Evolutionary conservation across 306 rosid genomes (phyloP).

Genomic region (Sicyos baderoa): DNA sequence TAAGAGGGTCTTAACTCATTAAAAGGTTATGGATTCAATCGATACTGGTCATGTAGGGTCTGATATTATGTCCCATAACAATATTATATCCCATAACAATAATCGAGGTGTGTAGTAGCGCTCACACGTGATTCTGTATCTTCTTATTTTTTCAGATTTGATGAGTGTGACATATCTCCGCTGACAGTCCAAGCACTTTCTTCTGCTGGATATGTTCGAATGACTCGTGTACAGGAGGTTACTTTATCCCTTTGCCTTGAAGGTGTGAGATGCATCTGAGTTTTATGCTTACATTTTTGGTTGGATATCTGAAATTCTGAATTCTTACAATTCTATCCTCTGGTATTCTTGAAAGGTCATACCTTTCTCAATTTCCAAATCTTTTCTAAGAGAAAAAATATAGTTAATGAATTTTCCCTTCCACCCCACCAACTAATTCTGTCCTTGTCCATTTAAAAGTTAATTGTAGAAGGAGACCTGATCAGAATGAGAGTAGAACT

Average conservation of each 20-base stretch:
- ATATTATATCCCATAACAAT: too few species aligned
- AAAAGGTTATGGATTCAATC: too few species aligned
- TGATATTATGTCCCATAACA: too few species aligned
- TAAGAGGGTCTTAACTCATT: too few species aligned
- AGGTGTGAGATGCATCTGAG: conserved; percentile 38
- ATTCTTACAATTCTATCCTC: neutral
- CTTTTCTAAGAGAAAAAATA: neutral
- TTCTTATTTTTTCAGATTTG: conserved; percentile 49
- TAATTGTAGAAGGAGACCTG: neutral
- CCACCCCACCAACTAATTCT: neutral
- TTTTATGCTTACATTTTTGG: neutral
- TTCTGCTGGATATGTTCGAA: conserved; percentile 53
- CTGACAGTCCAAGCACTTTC: conserved; percentile 70
- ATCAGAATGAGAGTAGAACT: neutral
- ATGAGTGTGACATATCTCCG: conserved; percentile 71
- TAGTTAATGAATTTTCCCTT: neutral
- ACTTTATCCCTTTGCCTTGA: conserved; percentile 60
- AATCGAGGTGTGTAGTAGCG: too few species aligned
- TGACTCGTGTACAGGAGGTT: conserved; percentile 85
- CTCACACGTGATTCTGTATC: conserved; percentile 1
- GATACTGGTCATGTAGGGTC: too few species aligned
- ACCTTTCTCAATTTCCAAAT: neutral
- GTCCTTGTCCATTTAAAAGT: neutral
- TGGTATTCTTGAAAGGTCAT: neutral
- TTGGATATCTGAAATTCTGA: neutral